Evolutionary conservation across 2,329 filamentous ascomycete species (phyloP).

Genomic region (Emergomyces pasteurianus): DNA sequence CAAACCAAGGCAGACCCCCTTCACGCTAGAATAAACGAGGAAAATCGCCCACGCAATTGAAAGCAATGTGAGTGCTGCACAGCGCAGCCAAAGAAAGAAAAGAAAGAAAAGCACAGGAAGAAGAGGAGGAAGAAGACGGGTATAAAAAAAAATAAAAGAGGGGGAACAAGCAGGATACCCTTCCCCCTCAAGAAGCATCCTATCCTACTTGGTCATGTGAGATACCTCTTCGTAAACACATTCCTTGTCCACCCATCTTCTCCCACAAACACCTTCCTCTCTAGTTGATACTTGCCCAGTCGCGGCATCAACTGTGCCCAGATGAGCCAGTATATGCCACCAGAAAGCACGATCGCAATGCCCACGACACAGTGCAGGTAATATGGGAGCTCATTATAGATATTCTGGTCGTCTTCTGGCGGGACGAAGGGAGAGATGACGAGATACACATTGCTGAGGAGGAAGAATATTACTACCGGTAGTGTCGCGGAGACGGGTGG

Average conservation of each 20-base stretch:
- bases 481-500: constrained; percentile 45
- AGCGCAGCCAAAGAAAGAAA: not conserved
- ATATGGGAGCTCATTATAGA: constrained; percentile 37
- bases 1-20: too few relatives aligned
- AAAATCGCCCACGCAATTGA: not conserved
- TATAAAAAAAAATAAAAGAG: not conserved
- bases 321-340: constrained; percentile 35
- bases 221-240: constrained; percentile 1
- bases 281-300: constrained; percentile 5
- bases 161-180: too few relatives aligned
- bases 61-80: not conserved
- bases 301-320: constrained; percentile 9
- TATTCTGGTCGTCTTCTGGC: constrained; percentile 31
- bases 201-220: not conserved
- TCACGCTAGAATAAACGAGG: too few relatives aligned
- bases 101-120: not conserved
- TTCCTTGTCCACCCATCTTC: constrained; percentile 9
- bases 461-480: constrained; percentile 47
- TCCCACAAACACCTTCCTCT: constrained; percentile 5
- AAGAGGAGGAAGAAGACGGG: not conserved
- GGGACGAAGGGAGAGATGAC: constrained; percentile 46
- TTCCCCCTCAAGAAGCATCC: not conserved
- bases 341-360: constrained; percentile 33
- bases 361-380: constrained; percentile 39
- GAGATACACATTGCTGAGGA: constrained; percentile 50